Evolutionary conservation across 2,329 filamentous ascomycete genomes (phyloP).

Genomic region (Colletotrichum limetticola): DNA sequence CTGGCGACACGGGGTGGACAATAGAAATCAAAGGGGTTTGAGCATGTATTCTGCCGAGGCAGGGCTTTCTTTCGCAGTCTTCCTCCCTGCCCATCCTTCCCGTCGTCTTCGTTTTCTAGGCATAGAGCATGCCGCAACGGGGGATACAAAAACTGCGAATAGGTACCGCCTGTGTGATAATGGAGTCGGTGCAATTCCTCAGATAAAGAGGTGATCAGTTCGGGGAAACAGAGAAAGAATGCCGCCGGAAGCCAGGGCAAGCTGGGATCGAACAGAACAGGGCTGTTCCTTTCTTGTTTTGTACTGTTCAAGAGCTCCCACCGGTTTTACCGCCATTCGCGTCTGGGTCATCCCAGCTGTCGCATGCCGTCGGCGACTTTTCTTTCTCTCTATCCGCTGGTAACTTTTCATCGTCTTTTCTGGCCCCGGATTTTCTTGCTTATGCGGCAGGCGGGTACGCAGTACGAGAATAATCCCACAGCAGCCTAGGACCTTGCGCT

Average conservation of each 20-base stretch:
- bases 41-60: neutral
- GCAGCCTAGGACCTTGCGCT: conserved; percentile 7
- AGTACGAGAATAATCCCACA: conserved; percentile 3
- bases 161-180: neutral
- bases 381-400: neutral
- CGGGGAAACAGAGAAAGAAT: conserved; percentile 10
- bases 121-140: neutral
- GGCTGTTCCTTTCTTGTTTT: neutral
- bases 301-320: neutral
- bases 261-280: neutral
- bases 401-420: neutral
- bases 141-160: neutral
- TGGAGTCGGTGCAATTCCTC: neutral
- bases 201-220: neutral
- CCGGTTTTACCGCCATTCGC: conserved; percentile 11
- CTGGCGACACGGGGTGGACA: conserved; percentile 7
- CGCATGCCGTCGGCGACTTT: neutral
- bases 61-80: no score
- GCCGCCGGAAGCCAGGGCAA: neutral
- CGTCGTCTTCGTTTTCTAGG: neutral
- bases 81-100: neutral
- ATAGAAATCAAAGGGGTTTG: neutral
- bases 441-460: conserved; percentile 2
- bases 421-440: conserved; percentile 8
- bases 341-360: conserved; percentile 4